A percentile compares a stretch with the other conserved stretches of the same genome.
These are phyloP conservation scores for Senna tora DNA, from an alignment of 306 rosid species.

Conservation along the genomic window DNA sequence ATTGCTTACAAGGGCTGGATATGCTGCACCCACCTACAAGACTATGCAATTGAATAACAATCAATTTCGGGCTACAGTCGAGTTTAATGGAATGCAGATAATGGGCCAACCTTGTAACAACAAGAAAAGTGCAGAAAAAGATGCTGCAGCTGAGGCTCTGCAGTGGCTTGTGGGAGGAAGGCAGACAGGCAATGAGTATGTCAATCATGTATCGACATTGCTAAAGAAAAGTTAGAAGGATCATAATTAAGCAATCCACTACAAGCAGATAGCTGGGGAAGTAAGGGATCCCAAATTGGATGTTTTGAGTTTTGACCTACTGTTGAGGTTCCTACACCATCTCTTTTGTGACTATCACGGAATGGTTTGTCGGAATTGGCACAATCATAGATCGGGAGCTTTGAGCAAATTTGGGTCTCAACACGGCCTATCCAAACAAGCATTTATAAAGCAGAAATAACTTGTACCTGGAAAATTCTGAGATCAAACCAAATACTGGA, in stretches of 20 bases:
- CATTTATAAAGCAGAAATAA: not conserved
- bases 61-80: slow-evolving; percentile 75
- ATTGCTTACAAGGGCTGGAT: slow-evolving; percentile 85
- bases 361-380: slow-evolving; percentile 27
- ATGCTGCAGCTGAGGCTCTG: slow-evolving; percentile 93
- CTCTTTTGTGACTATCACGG: slow-evolving; percentile 1
- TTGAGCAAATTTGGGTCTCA: slow-evolving; percentile 24
- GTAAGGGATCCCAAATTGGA: slow-evolving; percentile 9
- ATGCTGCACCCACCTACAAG: slow-evolving; percentile 73
- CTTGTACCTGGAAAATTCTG: slow-evolving; percentile 32
- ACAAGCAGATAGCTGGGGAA: slow-evolving; percentile 24
- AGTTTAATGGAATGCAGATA: slow-evolving; percentile 76
- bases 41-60: slow-evolving; percentile 64
- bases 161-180: slow-evolving; percentile 82
- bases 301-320: slow-evolving; percentile 2
- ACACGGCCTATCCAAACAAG: slow-evolving; percentile 3
- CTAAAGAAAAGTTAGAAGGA: slow-evolving; percentile 88
- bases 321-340: not conserved
- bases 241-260: slow-evolving; percentile 47
- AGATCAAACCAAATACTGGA: slow-evolving; percentile 18
- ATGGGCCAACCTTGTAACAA: slow-evolving; percentile 86
- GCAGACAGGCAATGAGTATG: slow-evolving; percentile 53
- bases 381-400: slow-evolving; percentile 13
- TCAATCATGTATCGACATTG: slow-evolving; percentile 71
- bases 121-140: slow-evolving; percentile 95